Base-by-base conservation (phyloP, 305 asterid species). In the Coffea humblotiana region DNA sequence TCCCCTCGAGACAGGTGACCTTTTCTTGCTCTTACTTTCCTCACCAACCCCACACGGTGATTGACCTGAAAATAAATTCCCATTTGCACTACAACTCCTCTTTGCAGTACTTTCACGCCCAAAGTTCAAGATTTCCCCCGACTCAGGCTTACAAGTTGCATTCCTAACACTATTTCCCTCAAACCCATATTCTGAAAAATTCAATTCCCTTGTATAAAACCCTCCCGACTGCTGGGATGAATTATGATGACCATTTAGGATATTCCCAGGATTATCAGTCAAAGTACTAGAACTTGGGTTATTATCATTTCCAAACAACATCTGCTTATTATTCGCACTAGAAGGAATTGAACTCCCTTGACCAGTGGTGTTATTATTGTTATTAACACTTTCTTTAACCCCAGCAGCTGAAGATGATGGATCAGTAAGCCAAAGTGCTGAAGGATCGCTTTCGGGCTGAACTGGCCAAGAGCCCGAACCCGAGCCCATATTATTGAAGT, bases 71-170 rank as follows among this genome's bases (percentile, higher is more conserved):
- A 85, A 88, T 84, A 87, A 75, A 78, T 77, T 89, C 83, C 83
- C 93, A 71, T 81, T 88, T 18, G 75, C 84, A 61, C 66, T 71
- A 3, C 58, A 47, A 60, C 77, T 83, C 77, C 80, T 86, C 73
- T 85, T 88, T 29, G 54, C 74, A 15, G 78, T 71, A 70, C 81
- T 84, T 79, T 88, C 94, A n/a, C 74, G 70, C n/a, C 95, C 92
- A 47, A 93, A 93, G 76, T 86, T 89, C 72, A 93, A 87, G 67
- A 93, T 90, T 87, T 93, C 97, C 7, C 90, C 94, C 0, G 93
- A 80, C 64, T 91, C 98, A 8, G 89, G 92, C 91, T 91, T 91
- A 52, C 93, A 90, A 71, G 56, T 72, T 32, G 65, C 90, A 43
- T 69, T 87, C 43, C 79, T 85, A 27, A 49, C 72, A 73, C 89